These are phyloP conservation scores for Aspergillus leporis DNA, from an alignment of 495 filamentous ascomycete species.

Conservation along the genomic window DNA sequence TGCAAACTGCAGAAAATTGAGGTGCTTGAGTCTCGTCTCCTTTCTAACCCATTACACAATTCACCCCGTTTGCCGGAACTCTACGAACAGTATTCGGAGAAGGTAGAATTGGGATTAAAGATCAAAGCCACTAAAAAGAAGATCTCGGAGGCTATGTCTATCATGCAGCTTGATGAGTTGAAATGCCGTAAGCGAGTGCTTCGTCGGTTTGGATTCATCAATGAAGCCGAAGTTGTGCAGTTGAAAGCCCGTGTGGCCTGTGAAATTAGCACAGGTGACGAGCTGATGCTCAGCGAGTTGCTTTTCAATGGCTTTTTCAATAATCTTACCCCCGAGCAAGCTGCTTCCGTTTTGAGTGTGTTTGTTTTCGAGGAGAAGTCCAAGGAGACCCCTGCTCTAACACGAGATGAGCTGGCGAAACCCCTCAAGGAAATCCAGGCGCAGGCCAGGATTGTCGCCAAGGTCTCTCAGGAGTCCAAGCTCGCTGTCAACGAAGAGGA, in stretches of 20 bases:
- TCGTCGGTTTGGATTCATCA: constrained; percentile 91
- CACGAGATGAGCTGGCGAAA: constrained; percentile 78
- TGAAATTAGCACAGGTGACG: constrained; percentile 92
- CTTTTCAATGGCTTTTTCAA: constrained; percentile 99
- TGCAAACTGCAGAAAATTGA: constrained; percentile 73
- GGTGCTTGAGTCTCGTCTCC: constrained; percentile 86
- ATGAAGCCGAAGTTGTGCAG: constrained; percentile 90
- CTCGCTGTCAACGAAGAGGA: constrained; percentile 88
- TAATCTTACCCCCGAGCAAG: constrained; percentile 82
- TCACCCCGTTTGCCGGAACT: constrained; percentile 78
- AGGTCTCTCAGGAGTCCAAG: constrained; percentile 92
- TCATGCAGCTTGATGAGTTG: constrained; percentile 91
- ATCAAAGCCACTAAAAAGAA: constrained; percentile 87
- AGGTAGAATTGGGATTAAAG: constrained; percentile 70
- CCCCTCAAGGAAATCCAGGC: constrained; percentile 81
- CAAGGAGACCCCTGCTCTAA: constrained; percentile 62
- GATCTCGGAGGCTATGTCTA: constrained; percentile 76
- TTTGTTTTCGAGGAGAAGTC: constrained; percentile 98
- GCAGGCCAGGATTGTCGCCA: constrained; percentile 83
- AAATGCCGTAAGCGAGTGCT: constrained; percentile 96
- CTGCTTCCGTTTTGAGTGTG: constrained; percentile 79
- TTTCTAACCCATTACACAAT: constrained; percentile 85
- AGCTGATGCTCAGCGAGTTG: constrained; percentile 86
- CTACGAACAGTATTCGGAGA: constrained; percentile 79
- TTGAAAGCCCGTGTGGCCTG: constrained; percentile 95